Evolutionary conservation across 495 filamentous ascomycete species (phyloP).

Genomic region (Daldinia vernicosa): DNA sequence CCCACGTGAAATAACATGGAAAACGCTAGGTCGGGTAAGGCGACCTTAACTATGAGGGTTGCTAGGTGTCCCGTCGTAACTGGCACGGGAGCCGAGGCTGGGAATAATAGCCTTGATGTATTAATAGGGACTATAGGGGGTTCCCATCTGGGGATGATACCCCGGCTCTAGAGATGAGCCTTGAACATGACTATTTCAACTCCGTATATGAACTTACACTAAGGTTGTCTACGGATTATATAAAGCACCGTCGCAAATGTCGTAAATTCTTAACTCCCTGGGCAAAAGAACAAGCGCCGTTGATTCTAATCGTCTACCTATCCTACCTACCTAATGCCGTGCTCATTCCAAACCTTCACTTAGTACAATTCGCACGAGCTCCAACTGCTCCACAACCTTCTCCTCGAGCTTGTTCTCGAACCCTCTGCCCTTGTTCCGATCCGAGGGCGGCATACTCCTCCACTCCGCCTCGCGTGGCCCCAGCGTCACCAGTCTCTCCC

Average conservation of each 20-base stretch:
- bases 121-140: slow-evolving; percentile 15
- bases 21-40: neutral
- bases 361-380: slow-evolving; percentile 60
- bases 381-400: slow-evolving; percentile 72
- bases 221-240: neutral
- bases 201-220: neutral
- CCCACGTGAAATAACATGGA: neutral
- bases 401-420: slow-evolving; percentile 74
- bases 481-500: slow-evolving; percentile 75
- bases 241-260: neutral
- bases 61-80: neutral
- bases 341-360: slow-evolving; percentile 51
- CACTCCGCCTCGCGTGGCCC: slow-evolving; percentile 74
- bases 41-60: neutral
- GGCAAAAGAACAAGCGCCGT: neutral
- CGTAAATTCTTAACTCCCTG: neutral
- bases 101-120: slow-evolving; percentile 28
- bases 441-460: slow-evolving; percentile 60
- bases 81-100: neutral
- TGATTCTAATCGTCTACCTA: slow-evolving; percentile 17
- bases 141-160: neutral
- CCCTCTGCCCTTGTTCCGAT: slow-evolving; percentile 44
- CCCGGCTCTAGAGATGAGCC: neutral
- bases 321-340: neutral
- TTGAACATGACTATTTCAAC: slow-evolving; percentile 27